Evolutionary conservation across 1,284 basidiomycete genomes (phyloP).

Genomic region (Pisolithus thermaeus): DNA sequence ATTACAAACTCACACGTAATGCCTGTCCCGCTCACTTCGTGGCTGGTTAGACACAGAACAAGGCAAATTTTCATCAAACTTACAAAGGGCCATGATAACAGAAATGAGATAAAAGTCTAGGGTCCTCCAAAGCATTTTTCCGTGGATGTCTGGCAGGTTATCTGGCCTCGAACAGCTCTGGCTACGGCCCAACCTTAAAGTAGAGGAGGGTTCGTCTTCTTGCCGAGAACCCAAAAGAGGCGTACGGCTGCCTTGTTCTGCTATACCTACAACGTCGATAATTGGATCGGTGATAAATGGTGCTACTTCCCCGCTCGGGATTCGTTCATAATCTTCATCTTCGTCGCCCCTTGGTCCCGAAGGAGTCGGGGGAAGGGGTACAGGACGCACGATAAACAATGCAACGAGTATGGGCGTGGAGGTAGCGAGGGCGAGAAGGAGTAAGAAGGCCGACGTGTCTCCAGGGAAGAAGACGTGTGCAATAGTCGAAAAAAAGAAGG

Average conservation of each 20-base stretch:
- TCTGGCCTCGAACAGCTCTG: slow-evolving; percentile 10
- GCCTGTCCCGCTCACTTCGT: slow-evolving; percentile 78
- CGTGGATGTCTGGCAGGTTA: slow-evolving; percentile 39
- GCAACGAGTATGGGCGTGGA: slow-evolving; percentile 66
- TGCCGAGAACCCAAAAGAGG: slow-evolving; percentile 16
- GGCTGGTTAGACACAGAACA: slow-evolving; percentile 2
- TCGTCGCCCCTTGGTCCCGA: not conserved
- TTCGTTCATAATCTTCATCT: slow-evolving; percentile 7
- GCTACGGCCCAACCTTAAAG: slow-evolving; percentile 9
- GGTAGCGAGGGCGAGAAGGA: slow-evolving; percentile 67
- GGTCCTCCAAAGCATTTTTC: slow-evolving; percentile 40
- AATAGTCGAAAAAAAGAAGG: slow-evolving; percentile 71
- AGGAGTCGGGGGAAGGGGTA: slow-evolving; percentile 40
- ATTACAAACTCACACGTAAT: slow-evolving; percentile 65
- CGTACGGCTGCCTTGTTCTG: slow-evolving; percentile 9
- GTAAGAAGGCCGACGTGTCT: slow-evolving; percentile 63
- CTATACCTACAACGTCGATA: slow-evolving; percentile 20
- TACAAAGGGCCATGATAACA: slow-evolving; percentile 62
- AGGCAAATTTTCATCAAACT: slow-evolving; percentile 24
- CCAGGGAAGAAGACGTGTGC: slow-evolving; percentile 65
- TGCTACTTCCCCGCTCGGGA: slow-evolving; percentile 10
- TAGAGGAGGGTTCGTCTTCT: slow-evolving; percentile 6
- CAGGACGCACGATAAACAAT: slow-evolving; percentile 52
- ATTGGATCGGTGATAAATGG: slow-evolving; percentile 24
- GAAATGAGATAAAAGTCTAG: slow-evolving; percentile 76